phyloP scores from a whole-genome alignment of 345 rosid genomes.

The Ceriops zippeliana region DNA sequence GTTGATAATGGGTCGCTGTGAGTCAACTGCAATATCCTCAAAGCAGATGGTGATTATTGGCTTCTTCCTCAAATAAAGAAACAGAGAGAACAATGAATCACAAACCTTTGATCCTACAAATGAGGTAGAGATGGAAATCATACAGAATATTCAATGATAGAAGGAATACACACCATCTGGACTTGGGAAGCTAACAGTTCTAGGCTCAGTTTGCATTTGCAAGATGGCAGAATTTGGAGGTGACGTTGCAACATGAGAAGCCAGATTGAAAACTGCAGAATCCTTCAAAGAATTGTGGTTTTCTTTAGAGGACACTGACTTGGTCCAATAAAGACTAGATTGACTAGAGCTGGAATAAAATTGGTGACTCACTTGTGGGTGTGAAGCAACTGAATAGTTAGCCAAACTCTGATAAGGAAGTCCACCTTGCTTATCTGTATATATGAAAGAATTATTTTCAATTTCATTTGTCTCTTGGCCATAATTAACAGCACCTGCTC shows the following conservation, averaged over 20 bases:
- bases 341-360: conserved; percentile 22
- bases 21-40: conserved; percentile 35
- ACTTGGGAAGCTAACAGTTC: conserved; percentile 25
- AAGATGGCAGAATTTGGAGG: conserved; percentile 31
- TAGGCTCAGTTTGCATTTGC: conserved; percentile 28
- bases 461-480: conserved; percentile 32
- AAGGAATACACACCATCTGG: conserved; percentile 31
- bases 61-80: conserved; percentile 12
- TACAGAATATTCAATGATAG: conserved; percentile 29
- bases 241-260: conserved; percentile 18
- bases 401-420: conserved; percentile 24
- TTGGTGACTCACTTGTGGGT: conserved; percentile 34
- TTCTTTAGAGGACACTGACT: conserved; percentile 32
- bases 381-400: conserved; percentile 21
- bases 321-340: conserved; percentile 27
- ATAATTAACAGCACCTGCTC: conserved; percentile 25
- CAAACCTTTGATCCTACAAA: background rate
- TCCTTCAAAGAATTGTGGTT: conserved; percentile 32
- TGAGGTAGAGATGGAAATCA: conserved; percentile 6
- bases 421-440: conserved; percentile 25
- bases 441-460: conserved; percentile 28
- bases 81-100: conserved; percentile 11
- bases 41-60: conserved; percentile 18
- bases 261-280: conserved; percentile 16
- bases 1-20: conserved; percentile 32